Conservation (phyloP, 352 stramenopile genomes). For the Phytophthora niederhauseri region DNA sequence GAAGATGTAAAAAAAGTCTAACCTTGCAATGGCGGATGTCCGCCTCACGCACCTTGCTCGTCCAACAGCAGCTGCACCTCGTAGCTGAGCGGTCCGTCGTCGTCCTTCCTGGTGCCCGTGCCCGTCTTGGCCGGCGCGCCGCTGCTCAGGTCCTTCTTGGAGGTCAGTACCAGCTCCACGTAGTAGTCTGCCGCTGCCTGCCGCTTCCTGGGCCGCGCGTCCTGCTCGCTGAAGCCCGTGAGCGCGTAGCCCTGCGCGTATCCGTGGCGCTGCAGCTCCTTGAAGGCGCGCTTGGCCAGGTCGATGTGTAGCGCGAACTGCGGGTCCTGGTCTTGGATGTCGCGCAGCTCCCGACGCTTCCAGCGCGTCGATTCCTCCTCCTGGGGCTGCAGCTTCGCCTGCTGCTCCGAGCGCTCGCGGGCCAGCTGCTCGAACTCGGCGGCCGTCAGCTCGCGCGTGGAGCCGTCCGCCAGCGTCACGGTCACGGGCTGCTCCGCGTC, state of each 20-base stretch:
- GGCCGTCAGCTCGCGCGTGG: slow-evolving; percentile 49
- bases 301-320: slow-evolving; percentile 55
- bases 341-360: slow-evolving; percentile 37
- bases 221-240: slow-evolving; percentile 61
- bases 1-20: background rate
- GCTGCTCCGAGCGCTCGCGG: slow-evolving; percentile 37
- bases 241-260: slow-evolving; percentile 63
- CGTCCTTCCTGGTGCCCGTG: slow-evolving; percentile 31
- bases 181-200: slow-evolving; percentile 30
- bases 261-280: slow-evolving; percentile 59
- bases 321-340: slow-evolving; percentile 52
- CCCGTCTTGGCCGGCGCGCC: slow-evolving; percentile 34
- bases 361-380: slow-evolving; percentile 25
- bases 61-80: slow-evolving; percentile 60
- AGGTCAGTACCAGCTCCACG: slow-evolving; percentile 37
- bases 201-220: slow-evolving; percentile 14
- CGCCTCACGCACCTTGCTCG: slow-evolving; percentile 37
- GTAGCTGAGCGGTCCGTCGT: slow-evolving; percentile 39
- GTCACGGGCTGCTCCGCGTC: slow-evolving; percentile 34
- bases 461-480: slow-evolving; percentile 50
- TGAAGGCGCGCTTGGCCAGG: slow-evolving; percentile 51
- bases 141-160: slow-evolving; percentile 26
- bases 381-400: slow-evolving; percentile 39
- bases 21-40: background rate
- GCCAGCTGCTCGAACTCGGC: slow-evolving; percentile 50